Base-by-base conservation (phyloP, 108 stramenopile species). In the Nitzschia sp. region DNA sequence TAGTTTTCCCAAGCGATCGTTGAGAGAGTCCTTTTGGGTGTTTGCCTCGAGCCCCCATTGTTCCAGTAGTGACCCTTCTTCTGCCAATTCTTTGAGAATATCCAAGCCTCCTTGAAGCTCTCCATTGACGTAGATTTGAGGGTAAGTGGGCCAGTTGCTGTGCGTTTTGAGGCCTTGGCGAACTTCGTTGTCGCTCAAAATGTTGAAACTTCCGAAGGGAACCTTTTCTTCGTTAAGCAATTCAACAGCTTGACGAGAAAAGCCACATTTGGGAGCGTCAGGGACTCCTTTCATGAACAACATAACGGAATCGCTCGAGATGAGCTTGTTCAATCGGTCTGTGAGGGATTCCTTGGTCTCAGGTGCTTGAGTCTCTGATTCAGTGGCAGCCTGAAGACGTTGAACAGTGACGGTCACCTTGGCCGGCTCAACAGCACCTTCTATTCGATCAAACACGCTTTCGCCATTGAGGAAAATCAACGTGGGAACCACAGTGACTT, bases 231-330 rank as follows among this genome's bases (percentile, higher is more conserved):
- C 68, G 8, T 79, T 55, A 48, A 98, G 63, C 39, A 97, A 51
- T 48, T 85, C 89, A 17, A 95, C 86, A 15, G 91, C 85, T 71
- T 93, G 85, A 15, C 94, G 87, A 51, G 95, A 96, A 77, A 98
- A 98, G 8, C 96, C 96, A 68, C 98, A 98, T 20, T 83, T 80
- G 5, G 96, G 96, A 20, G 76, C 80, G 22, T 57, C 58, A 19
- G 97, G 98, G 0, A 55, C 65, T 12, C 98, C 98, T 72, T 98
- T 98, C 83, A 97, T 95, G 65, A 98, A 98, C 7, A 98, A 62
- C 89, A 98, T 93, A 34, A 93, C 94, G 22, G 78, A 79, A 6
- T 86, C 69, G 11, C 76, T 78, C 15, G 65, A 66, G 37, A 94
- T 79, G 15, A 97, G 57, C 10, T 50, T 52, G 55, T 83, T 63